Conservation (phyloP, 768 basidiomycete species). For the Tremella fuciformis region DNA sequence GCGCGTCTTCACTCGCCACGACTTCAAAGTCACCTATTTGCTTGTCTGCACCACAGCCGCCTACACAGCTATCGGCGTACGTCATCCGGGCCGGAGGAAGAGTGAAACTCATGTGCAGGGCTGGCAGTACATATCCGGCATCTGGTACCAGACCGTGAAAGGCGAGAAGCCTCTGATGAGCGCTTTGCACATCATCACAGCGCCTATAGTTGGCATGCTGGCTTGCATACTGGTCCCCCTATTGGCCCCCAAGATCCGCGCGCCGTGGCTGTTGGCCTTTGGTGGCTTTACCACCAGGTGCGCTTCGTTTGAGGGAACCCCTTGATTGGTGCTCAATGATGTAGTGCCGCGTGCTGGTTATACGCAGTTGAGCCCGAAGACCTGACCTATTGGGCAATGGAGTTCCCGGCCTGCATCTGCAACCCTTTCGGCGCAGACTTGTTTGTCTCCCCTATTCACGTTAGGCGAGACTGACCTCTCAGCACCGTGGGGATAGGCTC, state of each 20-base stretch:
- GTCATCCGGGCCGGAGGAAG: background rate
- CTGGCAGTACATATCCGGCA: conserved; percentile 12
- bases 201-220: background rate
- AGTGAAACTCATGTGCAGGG: background rate
- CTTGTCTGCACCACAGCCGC: conserved; percentile 15
- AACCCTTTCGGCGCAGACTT: conserved; percentile 32
- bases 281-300: conserved; percentile 8
- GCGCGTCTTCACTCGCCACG: conserved; percentile 30
- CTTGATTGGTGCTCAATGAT: background rate
- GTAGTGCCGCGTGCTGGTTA: conserved; percentile 12
- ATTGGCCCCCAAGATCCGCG: conserved; percentile 8
- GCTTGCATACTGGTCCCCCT: background rate
- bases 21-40: conserved; percentile 13
- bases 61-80: conserved; percentile 14
- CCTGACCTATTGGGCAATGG: conserved; percentile 33
- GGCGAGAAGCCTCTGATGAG: conserved; percentile 23
- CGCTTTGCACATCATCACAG: conserved; percentile 12
- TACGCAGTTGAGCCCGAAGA: conserved; percentile 33
- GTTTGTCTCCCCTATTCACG: background rate
- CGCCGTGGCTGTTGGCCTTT: conserved; percentile 5
- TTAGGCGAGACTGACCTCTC: background rate
- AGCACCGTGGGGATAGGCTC: conserved; percentile 15
- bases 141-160: conserved; percentile 32
- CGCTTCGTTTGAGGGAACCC: no score
- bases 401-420: conserved; percentile 28